Conservation (phyloP, 1,284 basidiomycete species). For the Ustilago lituana region DNA sequence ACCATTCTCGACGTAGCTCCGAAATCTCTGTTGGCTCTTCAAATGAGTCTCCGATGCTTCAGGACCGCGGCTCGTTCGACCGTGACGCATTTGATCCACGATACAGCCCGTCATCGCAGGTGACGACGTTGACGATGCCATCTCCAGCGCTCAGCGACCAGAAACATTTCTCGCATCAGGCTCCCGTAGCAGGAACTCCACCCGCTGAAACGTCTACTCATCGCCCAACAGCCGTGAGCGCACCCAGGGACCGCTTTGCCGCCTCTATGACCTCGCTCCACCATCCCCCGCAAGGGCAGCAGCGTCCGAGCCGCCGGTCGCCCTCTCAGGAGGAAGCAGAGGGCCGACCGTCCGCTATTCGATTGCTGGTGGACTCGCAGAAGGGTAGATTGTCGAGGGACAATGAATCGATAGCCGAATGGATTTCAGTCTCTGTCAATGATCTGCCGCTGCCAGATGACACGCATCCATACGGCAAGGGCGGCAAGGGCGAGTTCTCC, state of each 20-base stretch:
- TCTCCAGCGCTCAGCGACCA: constrained; percentile 29
- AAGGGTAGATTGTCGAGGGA: constrained; percentile 34
- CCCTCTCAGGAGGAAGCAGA: constrained; percentile 7
- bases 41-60: constrained; percentile 10
- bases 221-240: constrained; percentile 1
- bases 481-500: constrained; percentile 37
- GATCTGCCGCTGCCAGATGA: constrained; percentile 25
- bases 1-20: constrained; percentile 36
- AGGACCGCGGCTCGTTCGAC: constrained; percentile 28
- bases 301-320: not conserved
- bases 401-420: constrained; percentile 43
- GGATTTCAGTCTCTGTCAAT: constrained; percentile 43
- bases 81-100: constrained; percentile 13
- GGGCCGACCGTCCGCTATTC: constrained; percentile 22
- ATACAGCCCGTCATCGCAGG: constrained; percentile 34
- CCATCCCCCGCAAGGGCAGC: not conserved
- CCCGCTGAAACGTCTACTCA: constrained; percentile 1
- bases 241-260: constrained; percentile 22
- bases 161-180: constrained; percentile 5
- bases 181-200: not conserved
- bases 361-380: constrained; percentile 31
- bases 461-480: constrained; percentile 32
- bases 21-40: constrained; percentile 32
- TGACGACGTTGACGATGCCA: constrained; percentile 38
- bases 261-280: constrained; percentile 33